phyloP scores from a whole-genome alignment of 2,329 filamentous ascomycete genomes.

The Aureobasidium sp. region DNA sequence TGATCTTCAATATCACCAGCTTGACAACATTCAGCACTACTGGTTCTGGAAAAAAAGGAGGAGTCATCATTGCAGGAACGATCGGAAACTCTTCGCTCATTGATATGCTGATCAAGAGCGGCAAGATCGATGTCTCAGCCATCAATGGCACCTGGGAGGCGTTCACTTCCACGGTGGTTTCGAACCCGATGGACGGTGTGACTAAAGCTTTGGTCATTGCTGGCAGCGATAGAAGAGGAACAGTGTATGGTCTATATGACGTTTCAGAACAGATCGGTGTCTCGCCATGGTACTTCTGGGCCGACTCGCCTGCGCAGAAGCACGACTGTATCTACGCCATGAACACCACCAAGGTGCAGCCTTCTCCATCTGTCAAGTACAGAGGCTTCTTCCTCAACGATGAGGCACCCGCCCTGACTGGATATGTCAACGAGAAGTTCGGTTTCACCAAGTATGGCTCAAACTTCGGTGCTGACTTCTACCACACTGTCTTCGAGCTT shows the following conservation, averaged over 20 bases:
- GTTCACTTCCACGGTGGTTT: constrained; percentile 54
- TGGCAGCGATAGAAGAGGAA: constrained; percentile 57
- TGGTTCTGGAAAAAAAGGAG: constrained; percentile 19
- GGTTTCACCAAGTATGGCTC: constrained; percentile 19
- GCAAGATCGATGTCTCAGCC: constrained; percentile 50
- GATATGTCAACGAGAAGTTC: constrained; percentile 56
- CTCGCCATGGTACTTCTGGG: constrained; percentile 63
- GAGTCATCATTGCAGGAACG: constrained; percentile 61
- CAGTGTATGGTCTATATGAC: constrained; percentile 65
- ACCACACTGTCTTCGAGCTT: constrained; percentile 63
- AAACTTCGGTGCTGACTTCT: constrained; percentile 47
- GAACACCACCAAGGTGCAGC: constrained; percentile 48
- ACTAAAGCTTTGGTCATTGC: constrained; percentile 58
- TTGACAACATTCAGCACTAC: constrained; percentile 31
- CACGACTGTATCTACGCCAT: constrained; percentile 50
- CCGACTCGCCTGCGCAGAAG: constrained; percentile 51
- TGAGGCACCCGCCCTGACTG: constrained; percentile 59
- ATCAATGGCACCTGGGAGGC: constrained; percentile 63
- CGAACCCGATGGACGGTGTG: constrained; percentile 50
- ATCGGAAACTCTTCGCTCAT: constrained; percentile 58
- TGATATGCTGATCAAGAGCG: constrained; percentile 48
- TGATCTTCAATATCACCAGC: constrained; percentile 37
- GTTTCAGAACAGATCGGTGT: constrained; percentile 68
- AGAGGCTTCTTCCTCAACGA: constrained; percentile 66
- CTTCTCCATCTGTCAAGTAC: constrained; percentile 57